Evolutionary conservation across 805 yeast species (phyloP).

Genomic region (Sugiyamaella mastotermitis): DNA sequence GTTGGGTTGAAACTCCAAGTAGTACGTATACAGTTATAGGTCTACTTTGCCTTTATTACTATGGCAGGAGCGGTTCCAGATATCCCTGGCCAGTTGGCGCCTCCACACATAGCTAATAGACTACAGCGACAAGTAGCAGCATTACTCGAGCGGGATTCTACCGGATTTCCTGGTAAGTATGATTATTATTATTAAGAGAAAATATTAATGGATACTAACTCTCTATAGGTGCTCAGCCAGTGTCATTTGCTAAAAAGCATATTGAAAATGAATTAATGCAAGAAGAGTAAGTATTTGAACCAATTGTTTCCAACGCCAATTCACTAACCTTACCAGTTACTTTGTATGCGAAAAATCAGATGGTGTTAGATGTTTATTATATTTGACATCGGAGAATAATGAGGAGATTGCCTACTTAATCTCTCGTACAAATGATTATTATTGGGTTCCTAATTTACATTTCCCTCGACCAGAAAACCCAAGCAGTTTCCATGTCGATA

Average conservation of each 20-base stretch:
- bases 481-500: conserved; percentile 70
- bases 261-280: conserved; percentile 51
- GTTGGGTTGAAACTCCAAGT: not conserved
- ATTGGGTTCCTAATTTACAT: conserved; percentile 68
- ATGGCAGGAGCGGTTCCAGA: conserved; percentile 48
- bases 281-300: conserved; percentile 43
- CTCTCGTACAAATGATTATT: conserved; percentile 84
- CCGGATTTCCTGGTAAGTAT: conserved; percentile 75
- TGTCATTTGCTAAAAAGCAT: conserved; percentile 76
- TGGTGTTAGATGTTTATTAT: conserved; percentile 80
- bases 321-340: conserved; percentile 38
- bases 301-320: not conserved
- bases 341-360: conserved; percentile 95
- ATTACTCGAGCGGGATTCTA: conserved; percentile 49
- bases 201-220: too few relatives aligned
- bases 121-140: conserved; percentile 63
- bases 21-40: not conserved
- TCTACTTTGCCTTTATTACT: not conserved
- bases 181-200: too few relatives aligned
- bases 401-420: conserved; percentile 88
- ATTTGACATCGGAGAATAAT: conserved; percentile 49
- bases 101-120: conserved; percentile 62
- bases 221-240: conserved; percentile 97
- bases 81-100: conserved; percentile 79
- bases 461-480: conserved; percentile 57